Conservation (phyloP, 306 rosid genomes). For the Cicer pinnatifidum region DNA sequence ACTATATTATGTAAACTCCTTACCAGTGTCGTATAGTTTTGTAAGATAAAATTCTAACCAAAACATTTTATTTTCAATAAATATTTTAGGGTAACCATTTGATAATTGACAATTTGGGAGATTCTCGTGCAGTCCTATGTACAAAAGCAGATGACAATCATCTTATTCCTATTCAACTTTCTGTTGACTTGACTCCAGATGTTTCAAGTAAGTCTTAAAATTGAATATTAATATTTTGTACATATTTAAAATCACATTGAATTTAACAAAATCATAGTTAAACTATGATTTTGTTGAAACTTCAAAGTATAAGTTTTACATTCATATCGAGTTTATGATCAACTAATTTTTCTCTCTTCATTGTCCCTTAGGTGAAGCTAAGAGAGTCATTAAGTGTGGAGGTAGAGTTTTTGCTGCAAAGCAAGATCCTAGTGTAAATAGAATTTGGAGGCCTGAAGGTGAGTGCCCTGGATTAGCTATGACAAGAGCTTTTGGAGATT, state of each 20-base stretch:
- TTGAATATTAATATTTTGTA: constrained; percentile 4
- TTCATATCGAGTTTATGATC: constrained; percentile 6
- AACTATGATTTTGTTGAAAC: too few species aligned
- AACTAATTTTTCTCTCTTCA: constrained; percentile 24
- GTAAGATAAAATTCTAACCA: background rate
- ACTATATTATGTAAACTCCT: background rate
- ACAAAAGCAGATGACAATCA: constrained; percentile 61
- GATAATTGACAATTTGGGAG: constrained; percentile 82
- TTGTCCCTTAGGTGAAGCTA: constrained; percentile 69
- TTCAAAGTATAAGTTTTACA: too few species aligned
- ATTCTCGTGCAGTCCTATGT: constrained; percentile 87
- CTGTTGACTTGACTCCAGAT: constrained; percentile 78
- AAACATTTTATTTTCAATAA: background rate
- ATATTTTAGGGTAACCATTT: constrained; percentile 64
- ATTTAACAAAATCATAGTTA: too few species aligned
- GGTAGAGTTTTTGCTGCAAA: constrained; percentile 67
- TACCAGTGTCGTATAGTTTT: constrained; percentile 1
- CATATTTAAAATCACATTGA: background rate
- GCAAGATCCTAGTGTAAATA: constrained; percentile 64
- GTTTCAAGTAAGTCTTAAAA: constrained; percentile 62
- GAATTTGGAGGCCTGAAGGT: constrained; percentile 83
- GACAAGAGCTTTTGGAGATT: constrained; percentile 91
- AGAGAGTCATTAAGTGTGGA: constrained; percentile 61
- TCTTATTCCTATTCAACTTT: constrained; percentile 66
- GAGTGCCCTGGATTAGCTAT: constrained; percentile 85